A percentile compares a stretch with the other conserved stretches of the same genome.
Conservation (phyloP, 2,329 filamentous ascomycete genomes). For the Aureobasidium sp. region DNA sequence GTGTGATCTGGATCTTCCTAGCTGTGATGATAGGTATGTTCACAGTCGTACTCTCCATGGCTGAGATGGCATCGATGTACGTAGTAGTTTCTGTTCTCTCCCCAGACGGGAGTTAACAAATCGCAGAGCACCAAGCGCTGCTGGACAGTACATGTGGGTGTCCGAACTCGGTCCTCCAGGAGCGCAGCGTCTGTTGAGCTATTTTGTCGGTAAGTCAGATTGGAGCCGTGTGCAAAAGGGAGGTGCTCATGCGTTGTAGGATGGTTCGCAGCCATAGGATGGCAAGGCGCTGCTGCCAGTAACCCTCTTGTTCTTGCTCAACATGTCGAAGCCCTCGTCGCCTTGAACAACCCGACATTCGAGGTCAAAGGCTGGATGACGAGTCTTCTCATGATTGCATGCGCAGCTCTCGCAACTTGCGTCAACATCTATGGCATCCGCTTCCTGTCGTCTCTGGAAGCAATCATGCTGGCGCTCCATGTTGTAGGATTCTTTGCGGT, state of each 20-base stretch:
- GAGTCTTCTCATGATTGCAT: constrained; percentile 13
- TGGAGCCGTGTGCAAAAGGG: background rate
- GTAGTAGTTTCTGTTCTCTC: constrained; percentile 1
- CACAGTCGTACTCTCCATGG: constrained; percentile 35
- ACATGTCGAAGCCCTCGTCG: constrained; percentile 22
- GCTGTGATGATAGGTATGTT: constrained; percentile 39
- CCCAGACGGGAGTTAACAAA: constrained; percentile 19
- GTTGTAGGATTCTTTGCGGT: constrained; percentile 24
- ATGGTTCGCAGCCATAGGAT: constrained; percentile 23
- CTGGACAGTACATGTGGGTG: constrained; percentile 53
- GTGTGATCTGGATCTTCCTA: constrained; percentile 45
- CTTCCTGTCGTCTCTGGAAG: constrained; percentile 22
- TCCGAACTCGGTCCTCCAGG: constrained; percentile 36
- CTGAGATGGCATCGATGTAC: constrained; percentile 43
- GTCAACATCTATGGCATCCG: constrained; percentile 23
- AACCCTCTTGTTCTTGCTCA: constrained; percentile 21
- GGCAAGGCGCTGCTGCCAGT: constrained; percentile 22
- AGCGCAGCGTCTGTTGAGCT: constrained; percentile 43
- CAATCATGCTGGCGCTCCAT: constrained; percentile 21
- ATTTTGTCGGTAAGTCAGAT: constrained; percentile 35
- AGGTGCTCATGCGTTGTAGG: background rate
- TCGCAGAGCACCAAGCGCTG: constrained; percentile 43
- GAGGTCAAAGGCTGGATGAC: constrained; percentile 17
- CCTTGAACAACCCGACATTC: constrained; percentile 18
- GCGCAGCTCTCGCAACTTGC: constrained; percentile 18